These are phyloP conservation scores for Harringtonia lauricola DNA, from an alignment of 2,329 filamentous ascomycete species.

Conservation along the genomic window DNA sequence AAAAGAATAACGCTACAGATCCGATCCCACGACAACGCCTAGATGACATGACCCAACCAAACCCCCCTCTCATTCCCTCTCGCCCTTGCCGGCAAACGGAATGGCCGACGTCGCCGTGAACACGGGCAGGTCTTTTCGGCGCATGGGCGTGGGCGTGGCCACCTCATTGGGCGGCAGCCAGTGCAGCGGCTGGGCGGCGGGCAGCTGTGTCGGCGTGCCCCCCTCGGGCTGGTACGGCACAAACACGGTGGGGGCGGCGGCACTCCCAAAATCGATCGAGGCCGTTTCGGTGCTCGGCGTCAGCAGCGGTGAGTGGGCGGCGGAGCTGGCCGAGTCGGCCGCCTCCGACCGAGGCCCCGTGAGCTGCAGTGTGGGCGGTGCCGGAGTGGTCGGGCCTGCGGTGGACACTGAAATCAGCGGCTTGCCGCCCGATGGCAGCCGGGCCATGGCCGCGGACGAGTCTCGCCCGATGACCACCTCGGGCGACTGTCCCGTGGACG, in stretches of 20 bases:
- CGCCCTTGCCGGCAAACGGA: constrained; percentile 29
- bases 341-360: constrained; percentile 8
- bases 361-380: background rate
- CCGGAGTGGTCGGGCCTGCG: constrained; percentile 2
- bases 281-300: constrained; percentile 1
- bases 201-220: constrained; percentile 25
- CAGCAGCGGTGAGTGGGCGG: constrained; percentile 13
- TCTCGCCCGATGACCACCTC: no score
- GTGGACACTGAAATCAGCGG: background rate
- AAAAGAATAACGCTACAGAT: no score
- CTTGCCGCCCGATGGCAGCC: background rate
- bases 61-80: background rate
- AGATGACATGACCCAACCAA: background rate
- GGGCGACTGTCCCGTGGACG: background rate
- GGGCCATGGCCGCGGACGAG: no score
- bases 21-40: no score
- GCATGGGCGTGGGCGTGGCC: constrained; percentile 18
- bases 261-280: background rate
- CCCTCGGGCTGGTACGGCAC: constrained; percentile 46
- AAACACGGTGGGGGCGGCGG: constrained; percentile 28
- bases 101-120: constrained; percentile 34
- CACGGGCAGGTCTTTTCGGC: constrained; percentile 24
- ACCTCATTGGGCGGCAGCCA: constrained; percentile 39
- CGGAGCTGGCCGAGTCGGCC: constrained; percentile 7
- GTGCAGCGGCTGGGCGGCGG: constrained; percentile 18